A percentile compares a stretch with the other conserved stretches of the same genome.
These are phyloP conservation scores for Curvularia sp. DNA, from an alignment of 2,329 filamentous ascomycete genomes.

Conservation along the genomic window DNA sequence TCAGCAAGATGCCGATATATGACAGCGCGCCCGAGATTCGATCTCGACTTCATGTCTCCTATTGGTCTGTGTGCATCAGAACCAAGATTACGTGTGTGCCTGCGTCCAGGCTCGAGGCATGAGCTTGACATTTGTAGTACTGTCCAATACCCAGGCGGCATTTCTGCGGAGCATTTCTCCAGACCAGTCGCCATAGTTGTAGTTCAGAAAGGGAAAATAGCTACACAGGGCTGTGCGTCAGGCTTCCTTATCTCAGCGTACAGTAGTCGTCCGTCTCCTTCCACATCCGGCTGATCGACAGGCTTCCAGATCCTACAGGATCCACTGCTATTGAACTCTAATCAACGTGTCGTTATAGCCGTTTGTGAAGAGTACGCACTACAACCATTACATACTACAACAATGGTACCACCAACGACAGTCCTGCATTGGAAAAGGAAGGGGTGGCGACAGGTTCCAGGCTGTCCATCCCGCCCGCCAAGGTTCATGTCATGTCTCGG, in stretches of 20 bases:
- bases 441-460: no score
- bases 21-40: neutral
- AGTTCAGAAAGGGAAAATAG: neutral
- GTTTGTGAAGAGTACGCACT: no score
- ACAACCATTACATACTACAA: no score
- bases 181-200: constrained; percentile 4
- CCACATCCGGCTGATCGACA: neutral
- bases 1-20: neutral
- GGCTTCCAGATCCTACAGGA: constrained; percentile 1
- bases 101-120: neutral
- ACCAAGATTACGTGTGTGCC: neutral
- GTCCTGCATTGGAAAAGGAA: neutral
- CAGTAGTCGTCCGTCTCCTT: constrained; percentile 7
- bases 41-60: neutral
- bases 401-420: neutral
- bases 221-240: constrained; percentile 6
- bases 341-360: neutral
- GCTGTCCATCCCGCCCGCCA: no score
- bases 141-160: neutral
- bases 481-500: no score
- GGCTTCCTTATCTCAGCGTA: constrained; percentile 6
- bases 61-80: neutral
- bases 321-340: constrained; percentile 2
- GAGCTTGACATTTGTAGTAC: neutral
- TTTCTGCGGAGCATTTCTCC: constrained; percentile 7